Percentiles rank a stretch among this genome's conserved stretches.
These are phyloP conservation scores for Nakazawaea anatomiae DNA, from an alignment of 805 yeast species.

Conservation along the genomic window DNA sequence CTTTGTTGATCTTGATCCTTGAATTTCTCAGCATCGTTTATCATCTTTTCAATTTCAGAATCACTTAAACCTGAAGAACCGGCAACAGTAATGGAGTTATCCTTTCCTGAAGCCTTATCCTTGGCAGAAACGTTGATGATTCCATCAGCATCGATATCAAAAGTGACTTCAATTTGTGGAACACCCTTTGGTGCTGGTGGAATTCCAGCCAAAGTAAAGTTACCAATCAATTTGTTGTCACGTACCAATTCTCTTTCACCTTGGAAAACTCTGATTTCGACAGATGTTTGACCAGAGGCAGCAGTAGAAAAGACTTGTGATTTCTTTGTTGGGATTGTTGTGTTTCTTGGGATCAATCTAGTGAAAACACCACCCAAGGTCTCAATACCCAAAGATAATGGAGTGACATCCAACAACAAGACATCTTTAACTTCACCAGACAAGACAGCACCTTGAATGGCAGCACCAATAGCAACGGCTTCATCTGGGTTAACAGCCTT, in stretches of 20 bases:
- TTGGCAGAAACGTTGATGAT: constrained; percentile 75
- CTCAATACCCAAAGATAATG: constrained; percentile 92
- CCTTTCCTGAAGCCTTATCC: constrained; percentile 75
- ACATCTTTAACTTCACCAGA: constrained; percentile 82
- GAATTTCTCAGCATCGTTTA: constrained; percentile 60
- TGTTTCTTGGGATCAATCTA: constrained; percentile 84
- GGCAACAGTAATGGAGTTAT: constrained; percentile 68
- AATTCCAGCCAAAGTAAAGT: constrained; percentile 91
- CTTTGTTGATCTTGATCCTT: constrained; percentile 53
- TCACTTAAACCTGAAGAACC: constrained; percentile 67
- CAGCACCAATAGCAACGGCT: constrained; percentile 90
- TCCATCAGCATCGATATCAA: constrained; percentile 96
- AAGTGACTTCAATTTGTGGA: constrained; percentile 90
- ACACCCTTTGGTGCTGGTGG: constrained; percentile 96
- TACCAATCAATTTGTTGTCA: constrained; percentile 96
- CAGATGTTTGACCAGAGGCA: constrained; percentile 93
- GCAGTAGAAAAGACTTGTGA: constrained; percentile 96
- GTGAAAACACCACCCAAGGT: constrained; percentile 98
- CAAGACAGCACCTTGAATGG: constrained; percentile 81
- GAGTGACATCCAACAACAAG: constrained; percentile 74
- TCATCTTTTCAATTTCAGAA: constrained; percentile 56
- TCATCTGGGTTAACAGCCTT: constrained; percentile 84
- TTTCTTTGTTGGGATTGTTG: constrained; percentile 95
- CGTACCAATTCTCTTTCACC: constrained; percentile 98
- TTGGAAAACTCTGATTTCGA: constrained; percentile 97